Conservation (phyloP, 768 basidiomycete species). For the Lyophyllum semitale region DNA sequence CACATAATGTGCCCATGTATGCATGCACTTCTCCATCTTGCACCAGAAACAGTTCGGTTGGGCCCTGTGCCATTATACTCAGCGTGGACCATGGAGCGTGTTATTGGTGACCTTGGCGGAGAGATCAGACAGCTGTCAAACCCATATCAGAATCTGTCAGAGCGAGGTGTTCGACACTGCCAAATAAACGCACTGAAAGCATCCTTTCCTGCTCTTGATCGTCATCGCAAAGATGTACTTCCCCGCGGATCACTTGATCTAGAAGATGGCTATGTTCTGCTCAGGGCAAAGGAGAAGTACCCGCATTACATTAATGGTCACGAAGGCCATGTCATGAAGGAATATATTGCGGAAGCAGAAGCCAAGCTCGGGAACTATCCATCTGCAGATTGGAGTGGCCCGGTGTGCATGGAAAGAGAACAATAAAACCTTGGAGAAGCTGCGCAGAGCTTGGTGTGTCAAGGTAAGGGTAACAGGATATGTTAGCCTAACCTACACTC, state of each 20-base stretch:
- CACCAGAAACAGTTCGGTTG: conserved; percentile 19
- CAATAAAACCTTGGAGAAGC: conserved; percentile 8
- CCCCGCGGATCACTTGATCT: background rate
- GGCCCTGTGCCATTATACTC: conserved; percentile 20
- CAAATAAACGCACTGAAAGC: conserved; percentile 21
- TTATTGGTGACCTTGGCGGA: conserved; percentile 28
- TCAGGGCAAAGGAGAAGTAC: background rate
- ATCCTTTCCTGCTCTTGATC: background rate
- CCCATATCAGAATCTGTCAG: conserved; percentile 27
- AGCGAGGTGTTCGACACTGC: conserved; percentile 15
- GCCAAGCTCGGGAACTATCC: background rate
- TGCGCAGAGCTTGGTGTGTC: conserved; percentile 20
- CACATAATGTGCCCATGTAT: conserved; percentile 36
- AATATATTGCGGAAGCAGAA: conserved; percentile 8
- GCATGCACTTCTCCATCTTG: conserved; percentile 31
- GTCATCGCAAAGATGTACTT: background rate
- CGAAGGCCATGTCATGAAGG: background rate
- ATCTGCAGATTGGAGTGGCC: conserved; percentile 18
- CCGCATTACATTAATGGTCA: background rate
- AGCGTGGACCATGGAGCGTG: conserved; percentile 34
- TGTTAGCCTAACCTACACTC: background rate
- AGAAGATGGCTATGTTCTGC: background rate
- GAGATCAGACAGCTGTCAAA: conserved; percentile 29
- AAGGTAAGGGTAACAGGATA: conserved; percentile 17
- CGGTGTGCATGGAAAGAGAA: conserved; percentile 33